phyloP scores from a whole-genome alignment of 106 monocot genomes.

The Apostasia ramifera region DNA sequence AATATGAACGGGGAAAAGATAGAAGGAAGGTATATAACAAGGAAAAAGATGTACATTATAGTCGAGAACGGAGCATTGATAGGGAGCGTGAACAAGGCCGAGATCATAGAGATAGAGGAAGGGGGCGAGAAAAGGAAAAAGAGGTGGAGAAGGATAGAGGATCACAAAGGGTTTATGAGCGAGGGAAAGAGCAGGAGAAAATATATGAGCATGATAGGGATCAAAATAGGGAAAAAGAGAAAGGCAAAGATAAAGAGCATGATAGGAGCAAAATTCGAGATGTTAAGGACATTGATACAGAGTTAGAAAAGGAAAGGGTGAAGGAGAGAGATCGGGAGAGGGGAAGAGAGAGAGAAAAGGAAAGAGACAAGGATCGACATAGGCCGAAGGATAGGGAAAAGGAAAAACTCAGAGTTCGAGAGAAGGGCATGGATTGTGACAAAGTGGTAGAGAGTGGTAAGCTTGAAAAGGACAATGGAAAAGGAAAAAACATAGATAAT shows the following conservation, averaged over 20 bases:
- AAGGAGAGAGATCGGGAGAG: slow-evolving; percentile 23
- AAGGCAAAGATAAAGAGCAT: slow-evolving; percentile 19
- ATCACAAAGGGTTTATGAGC: slow-evolving; percentile 3
- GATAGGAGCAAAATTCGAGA: slow-evolving; percentile 26
- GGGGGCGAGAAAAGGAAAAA: slow-evolving; percentile 23
- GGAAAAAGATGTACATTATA: slow-evolving; percentile 10
- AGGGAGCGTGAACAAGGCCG: slow-evolving; percentile 8
- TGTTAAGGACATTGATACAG: slow-evolving; percentile 31
- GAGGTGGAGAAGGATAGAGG: slow-evolving; percentile 12
- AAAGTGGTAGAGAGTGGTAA: slow-evolving; percentile 8
- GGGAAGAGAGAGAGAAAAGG: slow-evolving; percentile 14
- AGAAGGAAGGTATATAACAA: slow-evolving; percentile 10
- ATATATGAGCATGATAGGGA: not conserved
- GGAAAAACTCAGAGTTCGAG: slow-evolving; percentile 19
- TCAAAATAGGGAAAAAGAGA: slow-evolving; percentile 4
- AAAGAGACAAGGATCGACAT: slow-evolving; percentile 13
- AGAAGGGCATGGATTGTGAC: slow-evolving; percentile 12
- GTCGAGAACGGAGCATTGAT: slow-evolving; percentile 16
- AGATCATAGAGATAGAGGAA: slow-evolving; percentile 15
- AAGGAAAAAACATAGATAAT: slow-evolving; percentile 13
- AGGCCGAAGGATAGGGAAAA: slow-evolving; percentile 26
- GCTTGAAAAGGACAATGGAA: slow-evolving; percentile 9
- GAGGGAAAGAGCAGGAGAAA: slow-evolving; percentile 15
- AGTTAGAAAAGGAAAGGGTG: slow-evolving; percentile 24
- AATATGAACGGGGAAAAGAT: slow-evolving; percentile 8